Percentiles rank a stretch among this genome's conserved stretches.
Evolutionary conservation across 108 stramenopile species (phyloP).

Genomic region (Mediolabrus comicus): DNA sequence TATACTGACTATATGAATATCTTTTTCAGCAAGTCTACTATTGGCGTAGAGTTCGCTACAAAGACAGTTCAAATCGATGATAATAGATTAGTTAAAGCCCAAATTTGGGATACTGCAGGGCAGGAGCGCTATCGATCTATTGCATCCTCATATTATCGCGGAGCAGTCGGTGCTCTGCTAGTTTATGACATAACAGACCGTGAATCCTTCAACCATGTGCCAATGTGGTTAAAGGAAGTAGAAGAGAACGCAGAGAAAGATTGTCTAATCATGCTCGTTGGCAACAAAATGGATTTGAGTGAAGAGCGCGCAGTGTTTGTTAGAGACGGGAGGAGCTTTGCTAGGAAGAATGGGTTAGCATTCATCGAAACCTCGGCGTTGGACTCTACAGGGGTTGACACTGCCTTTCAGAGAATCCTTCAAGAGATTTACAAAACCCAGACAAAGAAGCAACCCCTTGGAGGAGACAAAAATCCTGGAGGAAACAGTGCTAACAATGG

Average conservation of each 20-base stretch:
- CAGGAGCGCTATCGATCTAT: slow-evolving; percentile 90
- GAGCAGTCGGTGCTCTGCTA: slow-evolving; percentile 90
- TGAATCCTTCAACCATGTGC: slow-evolving; percentile 73
- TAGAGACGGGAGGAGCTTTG: slow-evolving; percentile 54
- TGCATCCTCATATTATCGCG: slow-evolving; percentile 89
- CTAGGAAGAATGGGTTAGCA: slow-evolving; percentile 69
- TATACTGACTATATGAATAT: background rate
- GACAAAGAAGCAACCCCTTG: slow-evolving; percentile 52
- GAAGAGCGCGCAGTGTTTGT: slow-evolving; percentile 70
- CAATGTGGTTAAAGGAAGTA: slow-evolving; percentile 84
- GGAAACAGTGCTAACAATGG: slow-evolving; percentile 18
- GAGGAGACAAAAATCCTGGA: slow-evolving; percentile 11
- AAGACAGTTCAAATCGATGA: slow-evolving; percentile 68
- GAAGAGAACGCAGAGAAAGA: slow-evolving; percentile 84
- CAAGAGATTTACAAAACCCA: slow-evolving; percentile 75
- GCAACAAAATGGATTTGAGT: slow-evolving; percentile 87
- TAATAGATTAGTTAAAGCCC: slow-evolving; percentile 82
- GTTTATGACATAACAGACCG: slow-evolving; percentile 89
- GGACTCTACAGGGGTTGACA: slow-evolving; percentile 95
- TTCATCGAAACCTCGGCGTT: slow-evolving; percentile 97
- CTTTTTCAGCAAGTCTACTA: slow-evolving; percentile 52
- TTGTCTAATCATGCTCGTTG: slow-evolving; percentile 82
- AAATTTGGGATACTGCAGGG: slow-evolving; percentile 94
- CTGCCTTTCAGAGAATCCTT: slow-evolving; percentile 94
- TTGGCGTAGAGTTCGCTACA: slow-evolving; percentile 70